Base-by-base conservation (phyloP, 2,329 filamentous ascomycete species). In the Neurospora sp. region DNA sequence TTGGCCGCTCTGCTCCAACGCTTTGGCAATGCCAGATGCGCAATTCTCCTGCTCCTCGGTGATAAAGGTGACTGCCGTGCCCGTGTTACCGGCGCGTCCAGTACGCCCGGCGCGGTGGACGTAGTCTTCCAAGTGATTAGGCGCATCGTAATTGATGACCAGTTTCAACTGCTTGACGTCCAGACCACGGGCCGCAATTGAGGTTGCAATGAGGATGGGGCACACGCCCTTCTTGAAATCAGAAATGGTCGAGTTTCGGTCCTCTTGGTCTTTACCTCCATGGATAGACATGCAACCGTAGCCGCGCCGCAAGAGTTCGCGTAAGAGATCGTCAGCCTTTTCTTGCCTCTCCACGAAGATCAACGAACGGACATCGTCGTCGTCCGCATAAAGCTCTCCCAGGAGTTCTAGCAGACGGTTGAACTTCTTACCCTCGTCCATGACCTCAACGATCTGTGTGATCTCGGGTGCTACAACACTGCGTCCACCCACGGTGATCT, bases 81-180 rank as follows among this genome's bases (percentile, higher is more conserved):
- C 96, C 28, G 89, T 97, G 77, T 97, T 97, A 52, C 96, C 96
- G 66, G 96, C 96, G 78, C 96, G 91, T 11, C 96, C 96, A 8
- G 96, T 98, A 76, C 96, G 92, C 67, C 96, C 96, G 69, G 92
- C 93, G 73, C 96, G 91, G 79, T 97, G 96, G 52, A 98, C 95
- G 77, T 98, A 98, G 78, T 98, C 96, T 81, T 99, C 96, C 72
- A 97, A 81, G 81, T 98, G 94, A 76, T 97, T 97, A 0, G 94
- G 95, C 0, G 91, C 92, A 77, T 97, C 94, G 78, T 93, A 97
- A 81, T 98, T 98, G 81, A 99, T 90, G 69, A 99, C 96, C 39
- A 98, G 86, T 80, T 96, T 97, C 40, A 99, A 85, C 78, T 97
- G 93, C 81, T 97, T 97, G 66, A 99, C 95, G 79, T 99, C 96